Base-by-base conservation (phyloP, 345 rosid genomes). In the Nasturtium officinale region DNA sequence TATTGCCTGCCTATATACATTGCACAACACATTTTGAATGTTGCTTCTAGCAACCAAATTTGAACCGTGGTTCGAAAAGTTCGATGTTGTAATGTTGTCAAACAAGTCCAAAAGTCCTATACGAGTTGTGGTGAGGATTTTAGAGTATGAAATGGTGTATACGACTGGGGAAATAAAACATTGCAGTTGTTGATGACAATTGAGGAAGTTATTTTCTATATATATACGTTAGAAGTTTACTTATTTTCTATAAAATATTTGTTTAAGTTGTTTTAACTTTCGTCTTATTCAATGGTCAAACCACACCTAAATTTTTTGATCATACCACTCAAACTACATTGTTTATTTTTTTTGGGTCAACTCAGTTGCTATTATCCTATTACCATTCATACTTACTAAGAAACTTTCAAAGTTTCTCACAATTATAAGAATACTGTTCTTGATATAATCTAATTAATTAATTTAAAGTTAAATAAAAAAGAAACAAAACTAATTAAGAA, bases 1-100 rank as follows among this genome's bases (percentile, higher is more conserved):
- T 42, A 7, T 45, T 45, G 64, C 65, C 50, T 55, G 50, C 65
- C 65, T 9, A 47, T 38, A 18, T 32, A 56, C 50, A 45, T 46
- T 25, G 33, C 8, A 33, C 12, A 66, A 58, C 28, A 37, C 33
- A 26, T 40, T 67, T 57, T 6, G 15, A 66, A 50, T 48, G 60
- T 65, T 74, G 61, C 26, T 37, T 52, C 18, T 66, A 51, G 28
- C 61, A 50, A 26, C 72, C 54, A 59, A 57, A 66, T 46, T 20
- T 40, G 54, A 59, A 54, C 67, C 37, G 60, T 74, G 61, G 38
- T 37, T 50, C n/a, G 4, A 5, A 38, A 58, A 50, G 61, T n/a
- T 75, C 18, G 56, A 75, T 40, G 74, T 67, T 75, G 78, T 67
- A 67, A 75, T 67, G 37, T 67, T 60, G 42, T 62, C 68, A 67